A percentile compares a stretch with the other conserved stretches of the same genome.
Evolutionary conservation across 495 filamentous ascomycete species (phyloP).

Genomic region (Neurospora sp.): DNA sequence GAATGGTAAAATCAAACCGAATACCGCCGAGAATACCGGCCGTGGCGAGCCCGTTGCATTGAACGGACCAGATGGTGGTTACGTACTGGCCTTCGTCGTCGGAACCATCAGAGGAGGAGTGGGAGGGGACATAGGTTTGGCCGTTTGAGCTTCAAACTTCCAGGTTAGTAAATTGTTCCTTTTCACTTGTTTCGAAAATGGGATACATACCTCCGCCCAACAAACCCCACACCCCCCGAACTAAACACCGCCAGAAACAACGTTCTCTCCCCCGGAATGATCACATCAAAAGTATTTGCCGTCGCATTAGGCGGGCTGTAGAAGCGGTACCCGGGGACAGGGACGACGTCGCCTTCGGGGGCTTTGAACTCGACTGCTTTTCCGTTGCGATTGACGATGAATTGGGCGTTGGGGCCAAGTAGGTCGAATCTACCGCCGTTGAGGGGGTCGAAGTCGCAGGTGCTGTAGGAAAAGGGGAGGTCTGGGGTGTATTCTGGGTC

Average conservation of each 20-base stretch:
- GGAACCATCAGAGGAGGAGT: too few species aligned
- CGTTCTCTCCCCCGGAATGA: not conserved
- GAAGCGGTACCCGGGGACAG: not conserved
- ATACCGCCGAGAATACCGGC: slow-evolving; percentile 6
- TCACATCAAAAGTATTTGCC: not conserved
- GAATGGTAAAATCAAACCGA: slow-evolving; percentile 1
- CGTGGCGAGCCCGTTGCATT: slow-evolving; percentile 1
- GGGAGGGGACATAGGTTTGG: slow-evolving; percentile 3
- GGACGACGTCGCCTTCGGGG: not conserved
- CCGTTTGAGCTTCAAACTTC: slow-evolving; percentile 2
- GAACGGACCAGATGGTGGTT: slow-evolving; percentile 6
- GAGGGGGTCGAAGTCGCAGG: slow-evolving; percentile 3
- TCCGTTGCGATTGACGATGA: not conserved
- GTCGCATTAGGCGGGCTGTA: not conserved
- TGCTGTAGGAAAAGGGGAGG: slow-evolving; percentile 1
- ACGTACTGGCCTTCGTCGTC: too few species aligned
- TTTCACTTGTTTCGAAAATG: too few species aligned
- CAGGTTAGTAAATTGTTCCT: too few species aligned
- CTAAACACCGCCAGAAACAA: slow-evolving; percentile 5
- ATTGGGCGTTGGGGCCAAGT: not conserved
- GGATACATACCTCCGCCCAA: not conserved
- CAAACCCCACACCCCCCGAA: slow-evolving; percentile 4
- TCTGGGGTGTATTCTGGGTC: not conserved
- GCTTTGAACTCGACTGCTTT: not conserved
- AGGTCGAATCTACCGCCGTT: slow-evolving; percentile 2